These are phyloP conservation scores for Lactarius quietus DNA, from an alignment of 768 basidiomycete species.

Conservation along the genomic window DNA sequence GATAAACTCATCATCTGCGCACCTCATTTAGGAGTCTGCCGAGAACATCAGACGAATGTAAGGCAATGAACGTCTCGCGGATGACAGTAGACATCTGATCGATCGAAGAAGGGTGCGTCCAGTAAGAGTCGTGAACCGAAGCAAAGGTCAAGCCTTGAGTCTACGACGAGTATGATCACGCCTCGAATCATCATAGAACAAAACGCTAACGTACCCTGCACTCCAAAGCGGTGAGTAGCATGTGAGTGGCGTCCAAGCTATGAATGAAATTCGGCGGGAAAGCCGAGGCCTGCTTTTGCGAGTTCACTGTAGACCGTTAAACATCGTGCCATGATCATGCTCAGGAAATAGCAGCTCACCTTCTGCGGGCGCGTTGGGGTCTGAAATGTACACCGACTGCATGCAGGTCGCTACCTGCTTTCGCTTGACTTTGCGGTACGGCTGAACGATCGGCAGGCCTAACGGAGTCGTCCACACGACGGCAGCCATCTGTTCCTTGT, in stretches of 20 bases:
- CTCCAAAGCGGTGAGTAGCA: slow-evolving; percentile 93
- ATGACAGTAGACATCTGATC: slow-evolving; percentile 88
- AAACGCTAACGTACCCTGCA: slow-evolving; percentile 57
- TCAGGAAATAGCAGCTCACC: slow-evolving; percentile 36
- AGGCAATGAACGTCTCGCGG: slow-evolving; percentile 87
- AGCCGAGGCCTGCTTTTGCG: slow-evolving; percentile 86
- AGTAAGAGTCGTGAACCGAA: slow-evolving; percentile 98
- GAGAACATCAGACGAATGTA: slow-evolving; percentile 87
- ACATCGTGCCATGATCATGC: neutral
- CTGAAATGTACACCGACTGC: slow-evolving; percentile 86
- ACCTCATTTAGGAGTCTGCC: slow-evolving; percentile 73
- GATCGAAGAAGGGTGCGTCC: slow-evolving; percentile 89
- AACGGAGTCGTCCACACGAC: slow-evolving; percentile 97
- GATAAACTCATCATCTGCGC: slow-evolving; percentile 27
- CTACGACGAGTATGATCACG: slow-evolving; percentile 37
- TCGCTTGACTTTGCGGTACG: slow-evolving; percentile 79
- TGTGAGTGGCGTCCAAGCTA: slow-evolving; percentile 96
- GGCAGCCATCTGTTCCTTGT: slow-evolving; percentile 90
- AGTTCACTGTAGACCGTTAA: slow-evolving; percentile 52
- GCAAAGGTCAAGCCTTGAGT: slow-evolving; percentile 79
- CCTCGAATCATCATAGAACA: neutral
- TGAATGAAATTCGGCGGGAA: slow-evolving; percentile 99
- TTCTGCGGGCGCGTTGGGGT: slow-evolving; percentile 72
- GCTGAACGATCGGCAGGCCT: slow-evolving; percentile 95
- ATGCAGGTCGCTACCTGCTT: slow-evolving; percentile 82